Base-by-base conservation (phyloP, 2,329 filamentous ascomycete species). In the Biscogniauxia sp. region DNA sequence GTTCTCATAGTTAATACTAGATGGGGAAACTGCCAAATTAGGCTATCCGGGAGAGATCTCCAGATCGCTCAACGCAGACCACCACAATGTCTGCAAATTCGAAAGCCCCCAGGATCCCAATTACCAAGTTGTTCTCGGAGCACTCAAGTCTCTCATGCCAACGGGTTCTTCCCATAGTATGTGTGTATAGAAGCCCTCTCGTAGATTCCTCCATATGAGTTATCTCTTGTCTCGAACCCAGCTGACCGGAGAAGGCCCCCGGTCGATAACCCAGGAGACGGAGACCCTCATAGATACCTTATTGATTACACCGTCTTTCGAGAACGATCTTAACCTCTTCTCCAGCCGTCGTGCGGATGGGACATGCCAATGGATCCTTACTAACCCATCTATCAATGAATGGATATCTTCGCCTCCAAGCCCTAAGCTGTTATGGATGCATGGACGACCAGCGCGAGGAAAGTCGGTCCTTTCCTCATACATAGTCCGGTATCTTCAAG, bases 381-480 rank as follows among this genome's bases (percentile, higher is more conserved):
- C 59, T 1, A 49, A 64, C 9, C 19, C 57, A 20, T 1, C 32
- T 13, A 5, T 61, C 7, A 37, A 49, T 11, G 26, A 32, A 8
- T 64, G 59, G 28, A 20, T 32, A 2, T 59, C 53, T 23, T 25
- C 52, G 5, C 32, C 61, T 13, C 49, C 26, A 3, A 3, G 45
- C 15, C 54, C 61, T 6, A 32, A 52, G 15, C 7, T 66, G 3
- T 28, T 66, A 15, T 66, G 61, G 58, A 55, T 61, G n/a, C 51
- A 41, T 23, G 60, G 59, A 28, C 59, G 59, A 6, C 64, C 64
- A 26, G 64, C 53, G 15, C 54, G 55, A 15, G 64, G 64, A 8
- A 64, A 66, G 15, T 61, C 64, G 19, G 49, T 66, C 9, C 23
- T 66, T 5, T 59, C 61, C 1, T 26, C 64, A 5, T 66, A 61